A percentile compares a stretch with the other conserved stretches of the same genome.
Conservation (phyloP, 169 alveolate species). For the Plasmodium cynomolgi region DNA sequence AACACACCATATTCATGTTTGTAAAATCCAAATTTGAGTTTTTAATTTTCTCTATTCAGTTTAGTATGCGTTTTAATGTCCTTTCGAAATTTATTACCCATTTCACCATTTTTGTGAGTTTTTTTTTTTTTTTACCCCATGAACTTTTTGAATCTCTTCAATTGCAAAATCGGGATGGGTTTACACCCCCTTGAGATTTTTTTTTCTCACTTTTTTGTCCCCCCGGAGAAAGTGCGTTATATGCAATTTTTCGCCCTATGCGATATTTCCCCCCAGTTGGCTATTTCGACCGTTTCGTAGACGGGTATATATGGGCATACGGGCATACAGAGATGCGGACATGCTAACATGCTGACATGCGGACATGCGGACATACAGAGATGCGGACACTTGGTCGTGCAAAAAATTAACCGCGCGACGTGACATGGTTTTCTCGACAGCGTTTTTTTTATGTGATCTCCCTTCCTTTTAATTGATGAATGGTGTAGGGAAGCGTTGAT, state of each 20-base stretch:
- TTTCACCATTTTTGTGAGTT: background rate
- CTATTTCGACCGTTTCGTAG: background rate
- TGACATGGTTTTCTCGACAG: background rate
- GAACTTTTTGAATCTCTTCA: background rate
- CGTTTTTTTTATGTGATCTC: background rate
- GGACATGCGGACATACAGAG: too few species aligned
- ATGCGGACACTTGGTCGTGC: too few species aligned
- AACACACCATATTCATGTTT: background rate
- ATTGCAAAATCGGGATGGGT: background rate
- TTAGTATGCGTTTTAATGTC: background rate
- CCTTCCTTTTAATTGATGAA: background rate
- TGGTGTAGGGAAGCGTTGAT: background rate
- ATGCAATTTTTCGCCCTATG: background rate
- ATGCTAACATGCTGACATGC: too few species aligned
- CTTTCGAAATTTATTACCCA: background rate
- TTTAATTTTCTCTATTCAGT: background rate
- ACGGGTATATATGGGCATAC: background rate
- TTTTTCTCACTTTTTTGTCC: background rate
- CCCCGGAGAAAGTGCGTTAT: background rate
- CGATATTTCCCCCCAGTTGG: background rate
- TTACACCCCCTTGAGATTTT: background rate
- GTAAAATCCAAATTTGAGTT: background rate
- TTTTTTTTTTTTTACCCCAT: background rate
- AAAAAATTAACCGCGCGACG: background rate
- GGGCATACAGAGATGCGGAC: too few species aligned